A percentile compares a stretch with the other conserved stretches of the same genome.
phyloP scores from a whole-genome alignment of 192 early-diverging fungal species.

The Chytriomyces confervae region DNA sequence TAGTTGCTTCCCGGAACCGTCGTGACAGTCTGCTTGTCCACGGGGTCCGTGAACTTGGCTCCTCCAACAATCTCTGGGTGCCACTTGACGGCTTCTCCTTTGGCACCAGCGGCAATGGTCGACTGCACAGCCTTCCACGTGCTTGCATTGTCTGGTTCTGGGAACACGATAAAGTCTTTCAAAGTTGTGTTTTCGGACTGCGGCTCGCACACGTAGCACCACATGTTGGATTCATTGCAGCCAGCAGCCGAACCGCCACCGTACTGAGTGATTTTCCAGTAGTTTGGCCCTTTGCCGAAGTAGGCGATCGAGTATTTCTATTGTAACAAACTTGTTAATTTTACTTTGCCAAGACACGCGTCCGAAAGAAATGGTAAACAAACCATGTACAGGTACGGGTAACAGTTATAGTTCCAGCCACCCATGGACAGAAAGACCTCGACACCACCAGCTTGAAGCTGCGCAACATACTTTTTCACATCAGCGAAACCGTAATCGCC shows the following conservation, averaged over 20 bases:
- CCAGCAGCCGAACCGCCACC: background rate
- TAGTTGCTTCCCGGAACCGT: slow-evolving; percentile 13
- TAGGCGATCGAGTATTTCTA: background rate
- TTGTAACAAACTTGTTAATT: too few relatives aligned
- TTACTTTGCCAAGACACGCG: too few relatives aligned
- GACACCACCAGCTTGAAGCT: slow-evolving; percentile 12
- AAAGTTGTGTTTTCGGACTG: background rate
- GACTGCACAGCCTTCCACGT: background rate
- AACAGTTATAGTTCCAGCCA: slow-evolving; percentile 20
- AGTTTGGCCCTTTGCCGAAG: background rate
- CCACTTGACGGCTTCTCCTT: slow-evolving; percentile 3
- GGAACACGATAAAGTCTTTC: slow-evolving; percentile 1
- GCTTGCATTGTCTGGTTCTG: background rate
- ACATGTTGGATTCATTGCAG: slow-evolving; percentile 6
- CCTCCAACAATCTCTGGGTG: slow-evolving; percentile 12
- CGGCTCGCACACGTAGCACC: slow-evolving; percentile 23
- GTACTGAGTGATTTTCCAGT: slow-evolving; percentile 9
- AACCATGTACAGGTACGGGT: slow-evolving; percentile 13
- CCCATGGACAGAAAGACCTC: slow-evolving; percentile 15
- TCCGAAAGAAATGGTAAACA: too few relatives aligned
- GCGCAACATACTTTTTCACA: slow-evolving; percentile 1
- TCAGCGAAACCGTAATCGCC: slow-evolving; percentile 4
- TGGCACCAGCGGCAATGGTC: background rate
- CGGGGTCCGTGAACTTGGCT: background rate
- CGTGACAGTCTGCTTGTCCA: background rate